Base-by-base conservation (phyloP, 805 yeast genomes). In the Hanseniaspora taiwanica region DNA sequence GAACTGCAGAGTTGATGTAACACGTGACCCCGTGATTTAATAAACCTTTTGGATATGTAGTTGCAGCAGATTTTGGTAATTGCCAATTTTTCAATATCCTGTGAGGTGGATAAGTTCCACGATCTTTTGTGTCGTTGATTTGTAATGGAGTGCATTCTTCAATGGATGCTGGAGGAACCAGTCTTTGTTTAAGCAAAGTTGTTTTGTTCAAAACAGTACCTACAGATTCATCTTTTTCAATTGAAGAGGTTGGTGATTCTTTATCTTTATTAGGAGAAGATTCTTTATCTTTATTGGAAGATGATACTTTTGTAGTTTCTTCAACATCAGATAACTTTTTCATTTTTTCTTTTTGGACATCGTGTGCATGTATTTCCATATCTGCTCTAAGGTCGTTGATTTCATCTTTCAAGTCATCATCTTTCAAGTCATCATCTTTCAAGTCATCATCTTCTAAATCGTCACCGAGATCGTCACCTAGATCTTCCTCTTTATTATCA, bases 21-120 rank as follows among this genome's bases (percentile, higher is more conserved):
- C 98, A 89, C 3, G 97, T 89, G 36, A 91, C 97, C 32, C 96
- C 96, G 49, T 81, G 87, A 59, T 89, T 89, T 38, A 81, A 60
- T 38, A 89, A 64, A 0, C 98, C 98, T 21, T 61, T 49, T n/a
- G 79, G 79, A 27, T 69, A 68, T 31, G 61, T 53, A 3, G 59
- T 57, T n/a, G 27, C 37, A 24, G 20, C 18, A 19, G 35, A 13
- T 25, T 25, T 25, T 39, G 68, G 71, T n/a, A 72, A 57, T 0
- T 61, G 64, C 87, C 95, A 86, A 43, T 76, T 76, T 56, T 85
- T 86, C 42, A 63, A 54, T 23, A 85, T 78, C 40, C 83, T 66
- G 1, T 54, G 59, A 7, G 80, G 71, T 1, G 61, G 59, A 46
- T 76, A 72, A 1, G 84, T 68, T 2, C 94, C 94, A 36, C 63